Base-by-base conservation (phyloP, 257 asterid genomes). In the Ligustrum vulgare region DNA sequence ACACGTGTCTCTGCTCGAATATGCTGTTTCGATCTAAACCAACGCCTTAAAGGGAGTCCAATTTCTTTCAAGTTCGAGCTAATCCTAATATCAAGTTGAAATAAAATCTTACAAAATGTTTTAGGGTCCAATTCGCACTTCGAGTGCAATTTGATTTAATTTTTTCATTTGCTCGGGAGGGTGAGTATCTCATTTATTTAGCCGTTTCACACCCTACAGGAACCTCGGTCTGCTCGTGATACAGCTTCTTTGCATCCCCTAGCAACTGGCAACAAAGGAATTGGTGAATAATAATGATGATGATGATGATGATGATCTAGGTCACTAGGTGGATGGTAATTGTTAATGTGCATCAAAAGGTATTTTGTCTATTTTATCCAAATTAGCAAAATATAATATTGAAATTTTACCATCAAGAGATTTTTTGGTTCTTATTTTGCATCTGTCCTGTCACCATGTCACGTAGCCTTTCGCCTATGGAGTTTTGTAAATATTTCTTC, bases 161-260 rank as follows among this genome's bases (percentile, higher is more conserved):
- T n/a, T 4, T 12, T 22, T 41, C 12, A 54, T 13, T 9, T 31
- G 35, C 13, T 62, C 16, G 28, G 41, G 58, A 49, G 20, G 56
- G 37, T 35, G 47, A 32, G 20, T 74, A 33, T n/a, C 35, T 67
- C 34, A 8, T 47, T 47, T 76, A 39, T 45, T 74, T n/a, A 58
- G 13, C 66, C 75, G 72, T 15, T 37, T 35, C 43, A 18, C 33
- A 39, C 22, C 73, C n/a, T 74, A 37, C 88, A 93, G 97, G 98
- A 91, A 51, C 87, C 91, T 70, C 94, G 97, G 56, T 70, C 87
- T 10, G 73, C 71, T 74, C 89, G 85, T n/a, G 93, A 89, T 67
- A 74, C 85, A 4, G 85, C 86, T 73, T 83, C 89, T 70, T 78
- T 81, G 51, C 89, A 71, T 67, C 85, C 89, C 25, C 81, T 72